phyloP scores from a whole-genome alignment of 495 filamentous ascomycete genomes.

The Annulohypoxylon maeteangense region DNA sequence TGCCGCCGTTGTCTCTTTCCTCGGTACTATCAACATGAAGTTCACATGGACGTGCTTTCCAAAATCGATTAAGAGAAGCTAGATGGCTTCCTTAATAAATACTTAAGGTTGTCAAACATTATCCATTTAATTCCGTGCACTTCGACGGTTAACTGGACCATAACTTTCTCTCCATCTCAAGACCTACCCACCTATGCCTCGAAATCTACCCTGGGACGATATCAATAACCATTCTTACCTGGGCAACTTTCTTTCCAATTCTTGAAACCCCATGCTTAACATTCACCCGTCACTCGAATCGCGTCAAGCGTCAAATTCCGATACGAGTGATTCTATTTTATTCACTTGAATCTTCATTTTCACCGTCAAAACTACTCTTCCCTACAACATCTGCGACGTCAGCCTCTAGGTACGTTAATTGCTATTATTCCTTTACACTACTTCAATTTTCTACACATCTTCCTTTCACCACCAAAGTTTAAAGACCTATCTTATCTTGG shows the following conservation, averaged over 20 bases:
- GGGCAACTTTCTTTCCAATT: not conserved
- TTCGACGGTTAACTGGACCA: not conserved
- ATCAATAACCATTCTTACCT: not conserved
- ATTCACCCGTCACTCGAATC: not conserved
- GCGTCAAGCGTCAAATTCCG: not conserved
- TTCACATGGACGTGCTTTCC: slow-evolving; percentile 3
- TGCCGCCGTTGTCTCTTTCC: not conserved
- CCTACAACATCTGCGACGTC: not conserved
- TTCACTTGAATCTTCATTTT: not conserved
- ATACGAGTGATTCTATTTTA: not conserved
- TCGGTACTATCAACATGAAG: not conserved
- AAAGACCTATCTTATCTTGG: not conserved
- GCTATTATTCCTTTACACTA: not conserved
- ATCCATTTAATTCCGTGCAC: not conserved
- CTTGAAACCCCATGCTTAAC: not conserved
- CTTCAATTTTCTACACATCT: not conserved
- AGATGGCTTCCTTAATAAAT: not conserved
- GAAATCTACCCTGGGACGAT: not conserved
- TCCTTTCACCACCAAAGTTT: not conserved
- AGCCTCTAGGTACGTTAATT: not conserved
- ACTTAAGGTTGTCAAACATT: not conserved
- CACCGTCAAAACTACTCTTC: not conserved
- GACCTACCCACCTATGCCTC: not conserved
- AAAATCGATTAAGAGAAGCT: not conserved
- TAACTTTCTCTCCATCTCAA: not conserved